A percentile compares a stretch with the other conserved stretches of the same genome.
Conservation (phyloP, 2,329 filamentous ascomycete genomes). For the Neopestalotiopsis sp. region DNA sequence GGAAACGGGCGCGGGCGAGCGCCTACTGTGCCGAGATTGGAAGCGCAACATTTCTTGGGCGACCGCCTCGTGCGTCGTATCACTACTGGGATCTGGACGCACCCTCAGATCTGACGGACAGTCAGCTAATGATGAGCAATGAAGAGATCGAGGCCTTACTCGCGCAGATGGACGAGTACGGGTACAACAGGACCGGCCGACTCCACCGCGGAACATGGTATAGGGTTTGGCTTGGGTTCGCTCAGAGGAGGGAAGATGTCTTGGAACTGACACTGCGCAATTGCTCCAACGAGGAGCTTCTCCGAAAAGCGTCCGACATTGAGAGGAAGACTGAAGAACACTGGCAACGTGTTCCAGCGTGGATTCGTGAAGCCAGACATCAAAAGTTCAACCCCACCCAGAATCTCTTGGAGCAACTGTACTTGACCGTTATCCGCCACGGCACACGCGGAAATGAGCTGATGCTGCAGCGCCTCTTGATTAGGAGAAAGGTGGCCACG, state of each 20-base stretch:
- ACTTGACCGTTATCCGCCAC: slow-evolving; percentile 16
- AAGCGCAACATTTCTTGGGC: slow-evolving; percentile 36
- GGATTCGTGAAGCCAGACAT: slow-evolving; percentile 28
- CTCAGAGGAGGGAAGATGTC: slow-evolving; percentile 37
- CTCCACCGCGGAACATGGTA: slow-evolving; percentile 31
- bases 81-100: slow-evolving; percentile 37
- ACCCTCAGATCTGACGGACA: slow-evolving; percentile 34
- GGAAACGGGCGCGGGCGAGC: slow-evolving; percentile 29
- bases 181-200: slow-evolving; percentile 30
- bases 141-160: slow-evolving; percentile 31
- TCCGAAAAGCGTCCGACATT: slow-evolving; percentile 30
- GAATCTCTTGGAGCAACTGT: slow-evolving; percentile 1
- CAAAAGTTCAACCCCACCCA: slow-evolving; percentile 3
- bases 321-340: slow-evolving; percentile 28
- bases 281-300: slow-evolving; percentile 37
- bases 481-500: slow-evolving; percentile 38
- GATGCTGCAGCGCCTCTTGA: slow-evolving; percentile 38
- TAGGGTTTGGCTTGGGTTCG: slow-evolving; percentile 31
- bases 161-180: slow-evolving; percentile 33
- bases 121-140: slow-evolving; percentile 30
- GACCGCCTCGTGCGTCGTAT: slow-evolving; percentile 38
- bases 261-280: slow-evolving; percentile 38
- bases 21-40: slow-evolving; percentile 37
- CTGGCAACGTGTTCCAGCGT: slow-evolving; percentile 31
- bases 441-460: slow-evolving; percentile 27